Percentiles rank a stretch among this genome's conserved stretches.
Conservation (phyloP, 139 green algal species). For the Chlorokybus atmophyticus region DNA sequence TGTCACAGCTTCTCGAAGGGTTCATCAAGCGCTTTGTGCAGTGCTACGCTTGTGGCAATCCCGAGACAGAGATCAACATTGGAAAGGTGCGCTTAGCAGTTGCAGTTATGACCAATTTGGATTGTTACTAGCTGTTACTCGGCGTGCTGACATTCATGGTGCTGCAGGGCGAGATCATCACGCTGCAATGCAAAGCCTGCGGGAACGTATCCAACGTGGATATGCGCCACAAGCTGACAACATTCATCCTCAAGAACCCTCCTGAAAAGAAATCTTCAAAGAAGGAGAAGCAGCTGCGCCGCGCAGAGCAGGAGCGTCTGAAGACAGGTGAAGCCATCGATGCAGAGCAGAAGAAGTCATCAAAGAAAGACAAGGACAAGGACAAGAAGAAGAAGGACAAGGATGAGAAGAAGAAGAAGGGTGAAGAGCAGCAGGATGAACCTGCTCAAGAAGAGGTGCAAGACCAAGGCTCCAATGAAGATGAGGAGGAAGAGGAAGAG, state of each 20-base stretch:
- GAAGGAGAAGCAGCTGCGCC: slow-evolving; percentile 36
- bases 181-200: slow-evolving; percentile 89
- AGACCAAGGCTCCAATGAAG: slow-evolving; percentile 11
- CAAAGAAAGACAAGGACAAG: slow-evolving; percentile 11
- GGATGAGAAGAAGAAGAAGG: slow-evolving; percentile 35
- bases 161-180: slow-evolving; percentile 75
- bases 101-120: too few relatives aligned
- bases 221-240: slow-evolving; percentile 90
- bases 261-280: slow-evolving; percentile 65
- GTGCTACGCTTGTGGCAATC: slow-evolving; percentile 95
- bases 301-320: slow-evolving; percentile 33
- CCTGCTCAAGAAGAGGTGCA: neutral
- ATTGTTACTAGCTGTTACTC: too few relatives aligned
- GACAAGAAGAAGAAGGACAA: slow-evolving; percentile 23
- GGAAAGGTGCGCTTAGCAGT: too few relatives aligned
- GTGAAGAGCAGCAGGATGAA: slow-evolving; percentile 34
- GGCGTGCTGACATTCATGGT: too few relatives aligned
- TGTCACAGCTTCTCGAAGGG: slow-evolving; percentile 75
- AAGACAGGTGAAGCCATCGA: slow-evolving; percentile 31
- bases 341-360: slow-evolving; percentile 22
- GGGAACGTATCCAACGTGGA: slow-evolving; percentile 76
- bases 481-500: slow-evolving; percentile 37
- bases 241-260: slow-evolving; percentile 97
- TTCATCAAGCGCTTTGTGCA: slow-evolving; percentile 99
- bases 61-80: slow-evolving; percentile 89